phyloP scores from a whole-genome alignment of 345 rosid species.

The Hypericum perforatum region DNA sequence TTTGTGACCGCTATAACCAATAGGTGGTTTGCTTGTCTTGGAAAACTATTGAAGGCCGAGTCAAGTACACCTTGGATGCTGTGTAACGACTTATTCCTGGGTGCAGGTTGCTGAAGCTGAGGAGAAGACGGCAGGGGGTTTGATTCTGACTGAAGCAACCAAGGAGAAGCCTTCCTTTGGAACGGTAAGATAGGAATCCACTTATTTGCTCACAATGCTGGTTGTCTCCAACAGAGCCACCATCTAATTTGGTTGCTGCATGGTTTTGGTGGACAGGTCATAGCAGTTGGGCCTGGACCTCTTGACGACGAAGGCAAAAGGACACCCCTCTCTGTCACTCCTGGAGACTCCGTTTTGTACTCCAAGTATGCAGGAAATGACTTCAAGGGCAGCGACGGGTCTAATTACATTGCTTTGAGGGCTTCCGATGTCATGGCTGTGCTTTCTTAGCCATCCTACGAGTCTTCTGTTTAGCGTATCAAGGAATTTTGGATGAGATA shows the following conservation, averaged over 20 bases:
- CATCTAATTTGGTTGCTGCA: neutral
- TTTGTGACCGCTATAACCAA: too few species aligned
- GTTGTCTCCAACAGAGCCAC: neutral
- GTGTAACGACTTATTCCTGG: neutral
- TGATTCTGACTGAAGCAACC: constrained; percentile 69
- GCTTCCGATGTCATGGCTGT: constrained; percentile 88
- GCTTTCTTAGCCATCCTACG: constrained; percentile 45
- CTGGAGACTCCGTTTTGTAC: constrained; percentile 75
- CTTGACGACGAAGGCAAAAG: constrained; percentile 70
- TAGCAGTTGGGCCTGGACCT: constrained; percentile 83
- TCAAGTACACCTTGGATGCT: too few species aligned
- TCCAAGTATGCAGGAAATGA: constrained; percentile 92
- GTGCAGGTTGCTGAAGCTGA: constrained; percentile 82
- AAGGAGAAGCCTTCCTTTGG: constrained; percentile 96
- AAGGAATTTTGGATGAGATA: too few species aligned
- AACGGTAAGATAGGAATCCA: constrained; percentile 29
- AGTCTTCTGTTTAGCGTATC: too few species aligned
- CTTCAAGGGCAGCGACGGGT: constrained; percentile 68
- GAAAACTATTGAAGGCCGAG: too few species aligned
- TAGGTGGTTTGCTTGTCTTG: neutral
- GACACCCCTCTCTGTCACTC: constrained; percentile 35
- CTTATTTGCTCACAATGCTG: neutral
- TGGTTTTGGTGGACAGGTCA: constrained; percentile 35
- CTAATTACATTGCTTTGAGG: constrained; percentile 71
- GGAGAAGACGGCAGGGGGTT: constrained; percentile 91